Conservation (phyloP, 176 grass and related monocot species). For the Pontederia paniculata region DNA sequence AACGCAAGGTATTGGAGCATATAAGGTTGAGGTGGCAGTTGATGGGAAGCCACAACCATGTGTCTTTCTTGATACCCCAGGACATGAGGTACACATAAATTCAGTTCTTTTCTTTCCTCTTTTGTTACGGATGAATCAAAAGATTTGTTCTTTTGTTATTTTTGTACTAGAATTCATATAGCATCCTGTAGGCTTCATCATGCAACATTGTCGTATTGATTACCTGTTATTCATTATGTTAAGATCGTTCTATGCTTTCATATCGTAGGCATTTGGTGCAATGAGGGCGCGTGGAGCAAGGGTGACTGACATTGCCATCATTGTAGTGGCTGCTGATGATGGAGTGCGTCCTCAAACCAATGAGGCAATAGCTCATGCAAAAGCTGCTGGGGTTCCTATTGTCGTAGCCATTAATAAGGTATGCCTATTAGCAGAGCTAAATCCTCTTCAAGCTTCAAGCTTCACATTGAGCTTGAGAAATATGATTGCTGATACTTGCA, state of each 20-base stretch:
- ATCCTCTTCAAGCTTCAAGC: too few species aligned
- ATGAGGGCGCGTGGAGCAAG: slow-evolving; percentile 82
- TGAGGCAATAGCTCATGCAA: slow-evolving; percentile 84
- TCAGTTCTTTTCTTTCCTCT: neutral
- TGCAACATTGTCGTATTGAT: too few species aligned
- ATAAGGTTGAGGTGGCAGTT: slow-evolving; percentile 81
- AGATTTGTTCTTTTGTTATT: too few species aligned
- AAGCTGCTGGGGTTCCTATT: slow-evolving; percentile 74
- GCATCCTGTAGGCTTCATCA: too few species aligned
- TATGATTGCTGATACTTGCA: neutral
- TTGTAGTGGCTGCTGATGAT: slow-evolving; percentile 87
- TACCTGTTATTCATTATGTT: too few species aligned
- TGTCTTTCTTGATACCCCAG: slow-evolving; percentile 94
- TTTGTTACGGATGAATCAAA: too few species aligned
- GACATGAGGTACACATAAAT: slow-evolving; percentile 56
- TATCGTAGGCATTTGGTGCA: slow-evolving; percentile 65
- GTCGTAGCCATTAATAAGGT: slow-evolving; percentile 87
- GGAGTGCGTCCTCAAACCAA: slow-evolving; percentile 78
- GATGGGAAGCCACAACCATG: slow-evolving; percentile 74
- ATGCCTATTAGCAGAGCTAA: neutral
- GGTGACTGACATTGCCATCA: slow-evolving; percentile 75
- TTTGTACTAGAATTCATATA: too few species aligned
- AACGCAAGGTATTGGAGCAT: slow-evolving; percentile 96
- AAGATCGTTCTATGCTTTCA: neutral
- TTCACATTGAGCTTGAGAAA: too few species aligned